Percentiles rank a stretch among this genome's conserved stretches.
Conservation (phyloP, 1,284 basidiomycete species). For the Acaromyces ingoldii region DNA sequence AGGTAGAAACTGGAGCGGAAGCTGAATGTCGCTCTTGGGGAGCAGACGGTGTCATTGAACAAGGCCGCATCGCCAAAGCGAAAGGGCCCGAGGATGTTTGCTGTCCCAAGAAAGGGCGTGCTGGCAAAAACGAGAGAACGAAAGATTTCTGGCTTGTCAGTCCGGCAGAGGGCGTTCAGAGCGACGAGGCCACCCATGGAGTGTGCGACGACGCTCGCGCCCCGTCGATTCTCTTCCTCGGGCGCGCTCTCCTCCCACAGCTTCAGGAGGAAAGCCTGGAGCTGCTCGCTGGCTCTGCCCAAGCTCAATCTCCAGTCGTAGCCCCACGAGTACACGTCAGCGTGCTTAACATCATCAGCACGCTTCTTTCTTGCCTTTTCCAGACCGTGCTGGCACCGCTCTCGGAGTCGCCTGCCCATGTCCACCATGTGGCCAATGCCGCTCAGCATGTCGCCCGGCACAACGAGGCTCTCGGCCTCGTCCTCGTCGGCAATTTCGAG, state of each 20-base stretch:
- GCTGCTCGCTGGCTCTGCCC: constrained; percentile 12
- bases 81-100: constrained; percentile 51
- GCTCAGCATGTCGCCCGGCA: constrained; percentile 37
- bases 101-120: constrained; percentile 46
- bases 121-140: constrained; percentile 47
- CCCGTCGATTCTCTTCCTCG: constrained; percentile 19
- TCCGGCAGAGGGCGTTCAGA: constrained; percentile 44
- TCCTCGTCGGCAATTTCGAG: constrained; percentile 33
- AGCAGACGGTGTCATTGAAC: constrained; percentile 44
- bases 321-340: constrained; percentile 41
- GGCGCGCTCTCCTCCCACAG: constrained; percentile 28
- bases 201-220: constrained; percentile 50
- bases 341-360: constrained; percentile 22
- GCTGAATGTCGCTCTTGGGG: constrained; percentile 43
- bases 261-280: constrained; percentile 12
- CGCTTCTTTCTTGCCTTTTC: no score
- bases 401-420: constrained; percentile 35
- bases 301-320: constrained; percentile 48
- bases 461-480: constrained; percentile 35
- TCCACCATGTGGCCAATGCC: constrained; percentile 45
- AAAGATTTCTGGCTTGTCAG: constrained; percentile 44
- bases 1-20: constrained; percentile 50
- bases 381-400: constrained; percentile 14
- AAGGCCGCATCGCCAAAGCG: constrained; percentile 45
- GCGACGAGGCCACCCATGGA: constrained; percentile 52